phyloP scores from a whole-genome alignment of 805 yeast genomes.

The Debaryomyces hansenii region DNA sequence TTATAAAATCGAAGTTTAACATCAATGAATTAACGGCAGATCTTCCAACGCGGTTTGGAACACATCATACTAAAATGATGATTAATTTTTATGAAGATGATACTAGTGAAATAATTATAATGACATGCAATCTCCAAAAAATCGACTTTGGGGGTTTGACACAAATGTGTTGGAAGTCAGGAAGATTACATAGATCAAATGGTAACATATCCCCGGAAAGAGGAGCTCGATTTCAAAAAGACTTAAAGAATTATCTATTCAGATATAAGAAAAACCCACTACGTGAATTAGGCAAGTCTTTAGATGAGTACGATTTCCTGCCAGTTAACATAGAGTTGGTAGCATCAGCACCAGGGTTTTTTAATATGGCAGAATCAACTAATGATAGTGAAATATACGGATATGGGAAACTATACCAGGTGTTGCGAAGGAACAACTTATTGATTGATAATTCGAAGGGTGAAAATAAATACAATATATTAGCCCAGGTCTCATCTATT shows the following conservation, averaged over 20 bases:
- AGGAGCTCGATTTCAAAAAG: slow-evolving; percentile 41
- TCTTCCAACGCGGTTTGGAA: slow-evolving; percentile 34
- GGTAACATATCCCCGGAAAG: slow-evolving; percentile 9
- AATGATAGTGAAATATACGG: slow-evolving; percentile 40
- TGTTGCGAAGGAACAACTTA: slow-evolving; percentile 34
- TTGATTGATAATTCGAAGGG: slow-evolving; percentile 15
- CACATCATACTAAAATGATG: slow-evolving; percentile 71
- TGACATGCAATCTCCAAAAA: slow-evolving; percentile 59
- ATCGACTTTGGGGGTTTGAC: slow-evolving; percentile 58
- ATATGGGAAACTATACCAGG: slow-evolving; percentile 46
- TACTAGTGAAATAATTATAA: slow-evolving; percentile 51
- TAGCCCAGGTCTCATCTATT: slow-evolving; percentile 51
- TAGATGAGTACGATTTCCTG: slow-evolving; percentile 45
- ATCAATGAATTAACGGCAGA: slow-evolving; percentile 32
- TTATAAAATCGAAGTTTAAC: slow-evolving; percentile 18
- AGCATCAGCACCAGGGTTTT: slow-evolving; percentile 53
- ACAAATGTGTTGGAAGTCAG: slow-evolving; percentile 68
- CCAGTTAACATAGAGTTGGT: slow-evolving; percentile 52
- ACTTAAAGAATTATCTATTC: slow-evolving; percentile 44
- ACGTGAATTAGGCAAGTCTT: slow-evolving; percentile 19
- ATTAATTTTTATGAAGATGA: slow-evolving; percentile 52
- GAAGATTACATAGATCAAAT: slow-evolving; percentile 23
- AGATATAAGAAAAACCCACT: slow-evolving; percentile 38
- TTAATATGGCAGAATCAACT: slow-evolving; percentile 12
- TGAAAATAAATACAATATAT: slow-evolving; percentile 22